Evolutionary conservation across 768 basidiomycete genomes (phyloP).

Genomic region (Russula virescens): DNA sequence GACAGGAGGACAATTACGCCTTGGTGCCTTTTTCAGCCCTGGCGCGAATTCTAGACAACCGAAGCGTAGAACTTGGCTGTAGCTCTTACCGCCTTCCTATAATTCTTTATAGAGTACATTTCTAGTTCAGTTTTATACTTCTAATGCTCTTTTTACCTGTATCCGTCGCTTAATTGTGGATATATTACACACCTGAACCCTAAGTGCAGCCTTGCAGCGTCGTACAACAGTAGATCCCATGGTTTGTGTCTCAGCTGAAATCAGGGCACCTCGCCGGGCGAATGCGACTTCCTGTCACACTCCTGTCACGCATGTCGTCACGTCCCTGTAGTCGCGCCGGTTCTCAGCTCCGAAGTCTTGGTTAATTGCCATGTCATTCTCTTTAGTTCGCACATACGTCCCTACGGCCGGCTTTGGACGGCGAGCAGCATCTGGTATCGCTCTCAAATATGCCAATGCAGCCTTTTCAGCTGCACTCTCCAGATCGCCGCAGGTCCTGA

Average conservation of each 20-base stretch:
- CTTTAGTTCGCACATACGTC: slow-evolving; percentile 47
- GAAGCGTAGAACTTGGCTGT: slow-evolving; percentile 7
- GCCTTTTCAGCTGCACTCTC: slow-evolving; percentile 74
- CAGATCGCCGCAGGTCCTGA: slow-evolving; percentile 78
- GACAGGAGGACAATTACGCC: slow-evolving; percentile 16
- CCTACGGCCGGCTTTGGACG: slow-evolving; percentile 48
- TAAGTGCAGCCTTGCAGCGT: too few relatives aligned
- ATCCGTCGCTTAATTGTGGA: not conserved
- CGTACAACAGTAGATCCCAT: too few relatives aligned
- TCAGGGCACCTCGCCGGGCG: too few relatives aligned
- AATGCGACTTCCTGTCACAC: too few relatives aligned
- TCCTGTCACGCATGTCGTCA: not conserved
- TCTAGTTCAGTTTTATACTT: slow-evolving; percentile 27
- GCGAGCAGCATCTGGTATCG: slow-evolving; percentile 71
- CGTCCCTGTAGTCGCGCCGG: not conserved
- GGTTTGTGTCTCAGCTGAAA: too few relatives aligned
- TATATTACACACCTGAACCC: too few relatives aligned
- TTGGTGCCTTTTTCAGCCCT: slow-evolving; percentile 15
- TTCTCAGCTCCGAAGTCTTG: not conserved
- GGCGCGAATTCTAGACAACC: slow-evolving; percentile 8
- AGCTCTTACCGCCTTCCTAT: not conserved
- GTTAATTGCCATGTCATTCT: slow-evolving; percentile 50
- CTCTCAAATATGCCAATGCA: slow-evolving; percentile 80
- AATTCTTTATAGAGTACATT: not conserved
- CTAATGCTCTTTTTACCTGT: not conserved